Conservation (phyloP, 805 yeast species). For the Kodamaea nitidulidarum region DNA sequence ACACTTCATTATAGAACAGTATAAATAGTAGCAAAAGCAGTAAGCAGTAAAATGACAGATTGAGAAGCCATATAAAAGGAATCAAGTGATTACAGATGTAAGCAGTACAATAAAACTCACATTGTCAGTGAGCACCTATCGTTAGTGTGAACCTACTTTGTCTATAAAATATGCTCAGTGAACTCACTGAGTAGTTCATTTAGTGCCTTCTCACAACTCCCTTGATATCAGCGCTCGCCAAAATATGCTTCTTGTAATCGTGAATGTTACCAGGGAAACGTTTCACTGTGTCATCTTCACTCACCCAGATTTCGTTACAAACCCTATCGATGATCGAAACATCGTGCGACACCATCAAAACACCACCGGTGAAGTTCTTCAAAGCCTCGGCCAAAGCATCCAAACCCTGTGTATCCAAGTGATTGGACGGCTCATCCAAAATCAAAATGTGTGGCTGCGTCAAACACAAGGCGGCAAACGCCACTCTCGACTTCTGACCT, state of each 20-base stretch:
- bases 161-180: no score
- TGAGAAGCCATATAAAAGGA: no score
- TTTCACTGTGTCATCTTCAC: constrained; percentile 78
- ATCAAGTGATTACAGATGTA: no score
- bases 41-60: no score
- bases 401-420: constrained; percentile 95
- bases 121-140: no score
- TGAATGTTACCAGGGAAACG: constrained; percentile 79
- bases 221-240: constrained; percentile 67
- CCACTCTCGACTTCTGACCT: constrained; percentile 98
- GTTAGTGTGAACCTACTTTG: no score
- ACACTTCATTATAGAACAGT: no score
- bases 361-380: constrained; percentile 87
- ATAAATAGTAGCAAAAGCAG: no score
- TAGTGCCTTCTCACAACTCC: constrained; percentile 92
- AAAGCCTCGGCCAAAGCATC: constrained; percentile 93
- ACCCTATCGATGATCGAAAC: constrained; percentile 84
- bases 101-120: no score
- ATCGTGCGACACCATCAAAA: constrained; percentile 97
- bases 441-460: constrained; percentile 86
- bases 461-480: constrained; percentile 92
- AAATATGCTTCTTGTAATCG: constrained; percentile 86
- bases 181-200: no score
- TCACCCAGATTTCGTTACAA: constrained; percentile 93
- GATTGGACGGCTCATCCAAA: constrained; percentile 97